These are phyloP conservation scores for Rhodotorula kratochvilovae DNA, from an alignment of 768 basidiomycete species.

Conservation along the genomic window DNA sequence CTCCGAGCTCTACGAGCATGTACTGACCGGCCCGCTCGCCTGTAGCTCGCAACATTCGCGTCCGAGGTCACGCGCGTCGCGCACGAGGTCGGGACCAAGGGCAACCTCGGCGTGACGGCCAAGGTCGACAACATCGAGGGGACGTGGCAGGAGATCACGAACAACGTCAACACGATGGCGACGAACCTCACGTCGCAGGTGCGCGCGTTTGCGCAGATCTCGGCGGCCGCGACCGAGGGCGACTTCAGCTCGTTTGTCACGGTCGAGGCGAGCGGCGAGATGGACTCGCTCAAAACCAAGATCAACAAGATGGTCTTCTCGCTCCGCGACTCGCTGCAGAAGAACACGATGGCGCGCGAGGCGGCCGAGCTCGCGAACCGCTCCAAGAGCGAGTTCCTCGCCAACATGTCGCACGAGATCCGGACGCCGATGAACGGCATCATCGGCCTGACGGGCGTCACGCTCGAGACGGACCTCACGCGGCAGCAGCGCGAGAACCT, in stretches of 20 bases:
- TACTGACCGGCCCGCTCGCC: conserved; percentile 21
- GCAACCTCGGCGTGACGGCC: conserved; percentile 96
- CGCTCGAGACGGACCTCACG: conserved; percentile 91
- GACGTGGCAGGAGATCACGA: conserved; percentile 97
- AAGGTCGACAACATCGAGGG: conserved; percentile 95
- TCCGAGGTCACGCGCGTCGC: conserved; percentile 91
- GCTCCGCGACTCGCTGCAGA: conserved; percentile 91
- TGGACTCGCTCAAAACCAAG: conserved; percentile 98
- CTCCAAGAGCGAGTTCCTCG: conserved; percentile 95
- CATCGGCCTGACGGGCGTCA: conserved; percentile 99
- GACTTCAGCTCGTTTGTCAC: conserved; percentile 99
- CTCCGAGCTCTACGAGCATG: background rate
- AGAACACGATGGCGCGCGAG: conserved; percentile 95
- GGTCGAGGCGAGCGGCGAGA: conserved; percentile 95
- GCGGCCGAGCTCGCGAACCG: conserved; percentile 97
- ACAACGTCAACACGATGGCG: conserved; percentile 92
- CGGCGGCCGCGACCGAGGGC: conserved; percentile 95
- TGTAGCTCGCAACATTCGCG: conserved; percentile 59
- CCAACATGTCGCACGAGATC: conserved; percentile 90
- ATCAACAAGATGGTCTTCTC: conserved; percentile 99
- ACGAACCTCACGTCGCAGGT: conserved; percentile 69
- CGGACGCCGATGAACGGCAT: conserved; percentile 99
- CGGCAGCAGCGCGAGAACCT: conserved; percentile 91
- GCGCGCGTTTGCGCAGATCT: conserved; percentile 96
- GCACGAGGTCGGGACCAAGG: conserved; percentile 93